phyloP scores from a whole-genome alignment of 495 filamentous ascomycete species.

The Annulohypoxylon maeteangense region DNA sequence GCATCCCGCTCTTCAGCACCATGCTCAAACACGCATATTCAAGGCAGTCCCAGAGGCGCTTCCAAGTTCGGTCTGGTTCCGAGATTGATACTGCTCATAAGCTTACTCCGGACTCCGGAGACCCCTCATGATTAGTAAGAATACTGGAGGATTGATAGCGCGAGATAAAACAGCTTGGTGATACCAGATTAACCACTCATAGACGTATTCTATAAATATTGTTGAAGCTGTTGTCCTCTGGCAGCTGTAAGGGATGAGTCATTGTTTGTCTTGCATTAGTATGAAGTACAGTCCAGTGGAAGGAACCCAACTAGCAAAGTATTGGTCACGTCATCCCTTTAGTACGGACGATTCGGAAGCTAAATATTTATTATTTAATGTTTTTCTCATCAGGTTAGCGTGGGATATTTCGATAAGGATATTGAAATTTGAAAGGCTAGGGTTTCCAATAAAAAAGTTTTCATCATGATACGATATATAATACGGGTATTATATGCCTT shows the following conservation, averaged over 20 bases:
- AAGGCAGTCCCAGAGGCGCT: constrained; percentile 31
- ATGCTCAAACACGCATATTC: constrained; percentile 36
- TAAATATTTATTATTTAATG: not conserved
- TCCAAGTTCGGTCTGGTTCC: constrained; percentile 35
- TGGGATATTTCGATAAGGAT: not conserved
- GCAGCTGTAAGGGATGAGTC: not conserved
- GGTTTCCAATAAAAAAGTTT: not conserved
- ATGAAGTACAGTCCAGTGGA: not conserved
- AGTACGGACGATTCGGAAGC: not conserved
- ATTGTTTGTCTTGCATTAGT: not conserved
- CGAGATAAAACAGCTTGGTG: not conserved
- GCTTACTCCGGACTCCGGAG: too few species aligned
- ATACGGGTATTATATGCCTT: not conserved
- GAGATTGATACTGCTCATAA: not conserved
- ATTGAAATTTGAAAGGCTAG: not conserved
- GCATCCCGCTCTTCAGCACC: constrained; percentile 43
- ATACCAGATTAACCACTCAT: not conserved
- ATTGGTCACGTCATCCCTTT: not conserved
- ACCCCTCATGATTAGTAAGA: not conserved
- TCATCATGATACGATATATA: not conserved
- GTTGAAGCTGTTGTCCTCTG: not conserved
- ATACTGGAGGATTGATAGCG: not conserved
- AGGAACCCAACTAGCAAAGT: not conserved
- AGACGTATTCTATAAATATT: not conserved
- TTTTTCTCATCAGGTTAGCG: not conserved